Conservation (phyloP, 1,284 basidiomycete species). For the Trametes polyzona region DNA sequence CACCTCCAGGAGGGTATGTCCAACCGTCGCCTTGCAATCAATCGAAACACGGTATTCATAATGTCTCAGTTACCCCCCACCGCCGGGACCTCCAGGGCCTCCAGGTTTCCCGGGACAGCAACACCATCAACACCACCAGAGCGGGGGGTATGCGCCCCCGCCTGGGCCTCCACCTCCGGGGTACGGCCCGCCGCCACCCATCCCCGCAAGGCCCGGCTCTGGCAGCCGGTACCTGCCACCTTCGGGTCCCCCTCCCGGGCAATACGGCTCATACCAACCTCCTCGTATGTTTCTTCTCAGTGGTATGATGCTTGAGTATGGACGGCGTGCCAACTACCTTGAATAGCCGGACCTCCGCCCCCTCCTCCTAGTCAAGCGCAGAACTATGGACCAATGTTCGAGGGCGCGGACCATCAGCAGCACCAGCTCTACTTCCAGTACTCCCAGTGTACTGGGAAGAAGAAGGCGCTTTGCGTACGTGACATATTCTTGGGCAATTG, state of each 20-base stretch:
- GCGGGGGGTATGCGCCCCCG: constrained; percentile 36
- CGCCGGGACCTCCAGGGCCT: constrained; percentile 23
- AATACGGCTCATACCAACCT: constrained; percentile 30
- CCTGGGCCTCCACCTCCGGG: constrained; percentile 14
- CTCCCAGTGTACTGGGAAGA: constrained; percentile 82
- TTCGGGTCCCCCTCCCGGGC: constrained; percentile 27
- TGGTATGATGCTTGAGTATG: neutral
- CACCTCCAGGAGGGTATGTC: constrained; percentile 22
- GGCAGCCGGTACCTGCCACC: constrained; percentile 33
- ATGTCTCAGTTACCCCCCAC: constrained; percentile 19
- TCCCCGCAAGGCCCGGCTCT: constrained; percentile 19
- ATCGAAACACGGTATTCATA: too few relatives aligned
- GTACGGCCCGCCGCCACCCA: constrained; percentile 20
- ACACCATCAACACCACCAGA: constrained; percentile 19
- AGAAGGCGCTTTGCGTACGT: constrained; percentile 79
- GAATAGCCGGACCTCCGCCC: constrained; percentile 43
- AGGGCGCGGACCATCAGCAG: constrained; percentile 51
- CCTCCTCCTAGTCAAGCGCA: constrained; percentile 69
- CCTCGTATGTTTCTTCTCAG: constrained; percentile 31
- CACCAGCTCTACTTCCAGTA: constrained; percentile 73
- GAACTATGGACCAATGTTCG: constrained; percentile 67
- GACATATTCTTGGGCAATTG: neutral
- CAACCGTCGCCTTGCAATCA: too few relatives aligned
- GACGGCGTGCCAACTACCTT: neutral
- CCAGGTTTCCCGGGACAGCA: constrained; percentile 6